phyloP scores from a whole-genome alignment of 2,329 filamentous ascomycete genomes.

The Hypoxylon sp. region DNA sequence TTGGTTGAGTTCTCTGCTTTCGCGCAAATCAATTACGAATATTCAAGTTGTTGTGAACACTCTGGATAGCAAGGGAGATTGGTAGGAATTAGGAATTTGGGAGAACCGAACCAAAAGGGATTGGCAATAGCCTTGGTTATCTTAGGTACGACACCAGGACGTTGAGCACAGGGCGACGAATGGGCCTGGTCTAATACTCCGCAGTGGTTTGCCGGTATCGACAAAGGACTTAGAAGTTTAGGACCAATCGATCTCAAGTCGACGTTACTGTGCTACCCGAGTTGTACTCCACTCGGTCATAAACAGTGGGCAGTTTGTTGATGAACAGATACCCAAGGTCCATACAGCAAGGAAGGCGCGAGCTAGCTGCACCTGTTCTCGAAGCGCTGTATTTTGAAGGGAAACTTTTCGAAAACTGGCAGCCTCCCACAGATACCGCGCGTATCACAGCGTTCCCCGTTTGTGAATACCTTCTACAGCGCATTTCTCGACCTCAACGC shows the following conservation, averaged over 20 bases:
- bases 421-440: neutral
- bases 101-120: slow-evolving; percentile 12
- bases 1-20: slow-evolving; percentile 2
- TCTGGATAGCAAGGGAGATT: slow-evolving; percentile 28
- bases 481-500: neutral
- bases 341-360: slow-evolving; percentile 21
- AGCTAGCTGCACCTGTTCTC: slow-evolving; percentile 16
- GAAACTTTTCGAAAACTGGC: neutral
- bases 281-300: slow-evolving; percentile 10
- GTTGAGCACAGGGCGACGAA: slow-evolving; percentile 9
- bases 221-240: slow-evolving; percentile 8
- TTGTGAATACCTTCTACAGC: neutral
- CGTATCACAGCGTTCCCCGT: neutral
- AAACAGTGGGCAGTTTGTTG: slow-evolving; percentile 15
- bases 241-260: slow-evolving; percentile 6
- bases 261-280: slow-evolving; percentile 11
- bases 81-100: slow-evolving; percentile 14
- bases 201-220: slow-evolving; percentile 22
- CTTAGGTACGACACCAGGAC: slow-evolving; percentile 13
- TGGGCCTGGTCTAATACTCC: neutral
- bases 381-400: slow-evolving; percentile 2
- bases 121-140: slow-evolving; percentile 25
- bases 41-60: slow-evolving; percentile 8
- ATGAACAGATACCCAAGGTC: slow-evolving; percentile 9
- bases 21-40: slow-evolving; percentile 15